Conservation (phyloP, 1,139 yeast genomes). For the Yamadazyma dendronema region DNA sequence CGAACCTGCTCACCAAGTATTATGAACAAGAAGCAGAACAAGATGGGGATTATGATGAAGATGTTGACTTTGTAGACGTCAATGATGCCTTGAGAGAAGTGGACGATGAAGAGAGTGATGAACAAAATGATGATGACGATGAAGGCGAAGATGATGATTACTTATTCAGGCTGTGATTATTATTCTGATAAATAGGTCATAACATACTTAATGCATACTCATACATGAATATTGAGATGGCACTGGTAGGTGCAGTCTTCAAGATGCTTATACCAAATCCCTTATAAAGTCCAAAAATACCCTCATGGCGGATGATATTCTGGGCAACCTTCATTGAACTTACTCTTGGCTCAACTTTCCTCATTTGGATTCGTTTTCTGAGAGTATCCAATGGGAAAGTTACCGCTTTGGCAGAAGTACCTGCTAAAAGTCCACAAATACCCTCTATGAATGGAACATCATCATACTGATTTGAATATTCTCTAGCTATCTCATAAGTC, state of each 20-base stretch:
- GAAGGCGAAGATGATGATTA: slow-evolving; percentile 31
- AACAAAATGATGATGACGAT: slow-evolving; percentile 14
- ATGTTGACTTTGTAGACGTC: slow-evolving; percentile 30
- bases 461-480: slow-evolving; percentile 22
- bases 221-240: slow-evolving; percentile 71
- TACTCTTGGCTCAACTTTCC: slow-evolving; percentile 9
- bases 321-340: slow-evolving; percentile 20
- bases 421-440: slow-evolving; percentile 74
- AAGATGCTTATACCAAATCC: slow-evolving; percentile 69
- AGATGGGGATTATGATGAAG: slow-evolving; percentile 23
- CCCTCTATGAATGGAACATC: slow-evolving; percentile 54
- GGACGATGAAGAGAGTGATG: slow-evolving; percentile 1
- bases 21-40: slow-evolving; percentile 27
- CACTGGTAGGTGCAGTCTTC: slow-evolving; percentile 83
- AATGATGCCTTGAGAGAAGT: slow-evolving; percentile 19
- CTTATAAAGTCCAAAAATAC: slow-evolving; percentile 65
- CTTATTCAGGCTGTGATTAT: slow-evolving; percentile 25
- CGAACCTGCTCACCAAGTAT: slow-evolving; percentile 37
- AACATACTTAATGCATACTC: slow-evolving; percentile 37
- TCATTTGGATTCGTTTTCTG: slow-evolving; percentile 74
- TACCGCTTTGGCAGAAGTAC: slow-evolving; percentile 65
- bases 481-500: slow-evolving; percentile 54
- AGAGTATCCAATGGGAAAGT: slow-evolving; percentile 87
- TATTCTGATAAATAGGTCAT: not conserved
- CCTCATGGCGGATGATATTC: slow-evolving; percentile 52